Evolutionary conservation across 164 flowering plant genomes (phyloP), one percentile per base, ranked within the genome.

Genomic region (Vitis labrusca): DNA sequence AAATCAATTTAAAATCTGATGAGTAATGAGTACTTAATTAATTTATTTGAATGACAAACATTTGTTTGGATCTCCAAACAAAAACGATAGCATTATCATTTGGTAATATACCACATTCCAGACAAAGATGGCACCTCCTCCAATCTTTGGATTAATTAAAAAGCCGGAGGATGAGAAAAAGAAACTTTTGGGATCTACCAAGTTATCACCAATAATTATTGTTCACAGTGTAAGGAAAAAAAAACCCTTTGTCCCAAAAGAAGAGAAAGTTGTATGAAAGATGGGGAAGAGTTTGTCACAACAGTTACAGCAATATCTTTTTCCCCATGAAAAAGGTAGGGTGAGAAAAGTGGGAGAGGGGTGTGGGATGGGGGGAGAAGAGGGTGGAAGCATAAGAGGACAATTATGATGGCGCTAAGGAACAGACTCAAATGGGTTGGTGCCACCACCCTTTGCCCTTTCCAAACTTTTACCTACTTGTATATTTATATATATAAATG

Each of bases 391-490:
- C 66, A 71, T 47, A 76, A 71, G 78, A 68, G 72, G 76, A 73
- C 73, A 71, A 77, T 76, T 51, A 78, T 78, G 83, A 77, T 59
- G 48, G 44, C 15, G 52, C 51, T 58, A 50, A 52, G 70, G 73
- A 74, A 74, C 67, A 74, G 63, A 63, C 71, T 72, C 66, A 77
- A 68, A 82, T 74, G 80, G 82, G 82, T 79, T 79, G 85, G 75
- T 77, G 67, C 72, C 71, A 69, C 76, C 69, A 69, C 63, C 17
- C 59, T 47, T 51, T 44, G 14, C n/a, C 32, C 32, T 27, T 68
- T 59, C 50, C 49, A 11, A 9, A 9, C 17, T 12, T 66, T 66
- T 29, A 50, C 52, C 53, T 44, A 49, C 53, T 67, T 70, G 50
- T 53, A 37, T 48, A 32, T 63, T 1, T 19, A 59, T 23, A 68